Conservation (phyloP, 257 asterid genomes). For the Primulina tabacum region DNA sequence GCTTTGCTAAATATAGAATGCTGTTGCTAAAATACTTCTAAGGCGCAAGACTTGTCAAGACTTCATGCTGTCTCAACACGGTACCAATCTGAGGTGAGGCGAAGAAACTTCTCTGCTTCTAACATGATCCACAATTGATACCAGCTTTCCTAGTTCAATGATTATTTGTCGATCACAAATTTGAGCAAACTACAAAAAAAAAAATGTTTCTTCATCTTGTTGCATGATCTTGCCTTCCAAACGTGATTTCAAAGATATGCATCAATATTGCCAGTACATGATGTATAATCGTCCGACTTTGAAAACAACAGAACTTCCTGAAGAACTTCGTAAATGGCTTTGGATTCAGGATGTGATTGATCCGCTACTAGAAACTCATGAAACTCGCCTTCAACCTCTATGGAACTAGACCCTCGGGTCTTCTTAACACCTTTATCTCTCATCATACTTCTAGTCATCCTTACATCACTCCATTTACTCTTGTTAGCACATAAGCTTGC, state of each 20-base stretch:
- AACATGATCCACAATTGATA: too few relatives aligned
- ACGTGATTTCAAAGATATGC: slow-evolving; percentile 23
- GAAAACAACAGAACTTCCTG: slow-evolving; percentile 37
- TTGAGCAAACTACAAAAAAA: not conserved
- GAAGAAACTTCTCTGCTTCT: not conserved
- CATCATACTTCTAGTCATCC: slow-evolving; percentile 63
- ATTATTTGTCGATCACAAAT: not conserved
- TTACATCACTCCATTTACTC: slow-evolving; percentile 68
- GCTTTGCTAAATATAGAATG: not conserved
- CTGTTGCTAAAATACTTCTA: not conserved
- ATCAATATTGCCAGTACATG: slow-evolving; percentile 26
- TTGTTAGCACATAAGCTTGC: slow-evolving; percentile 65
- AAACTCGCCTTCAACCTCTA: slow-evolving; percentile 62
- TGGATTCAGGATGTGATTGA: slow-evolving; percentile 45
- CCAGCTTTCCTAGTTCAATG: too few relatives aligned
- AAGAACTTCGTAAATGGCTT: slow-evolving; percentile 47
- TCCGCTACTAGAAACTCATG: slow-evolving; percentile 72
- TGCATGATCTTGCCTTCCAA: not conserved
- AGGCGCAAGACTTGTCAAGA: not conserved
- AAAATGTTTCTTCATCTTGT: not conserved
- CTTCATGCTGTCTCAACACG: not conserved
- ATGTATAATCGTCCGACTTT: slow-evolving; percentile 31
- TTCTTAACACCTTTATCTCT: slow-evolving; percentile 64
- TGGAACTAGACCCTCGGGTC: slow-evolving; percentile 63
- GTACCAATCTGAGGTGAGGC: not conserved